phyloP scores from a whole-genome alignment of 805 yeast species.

The Ogataea ganodermae region DNA sequence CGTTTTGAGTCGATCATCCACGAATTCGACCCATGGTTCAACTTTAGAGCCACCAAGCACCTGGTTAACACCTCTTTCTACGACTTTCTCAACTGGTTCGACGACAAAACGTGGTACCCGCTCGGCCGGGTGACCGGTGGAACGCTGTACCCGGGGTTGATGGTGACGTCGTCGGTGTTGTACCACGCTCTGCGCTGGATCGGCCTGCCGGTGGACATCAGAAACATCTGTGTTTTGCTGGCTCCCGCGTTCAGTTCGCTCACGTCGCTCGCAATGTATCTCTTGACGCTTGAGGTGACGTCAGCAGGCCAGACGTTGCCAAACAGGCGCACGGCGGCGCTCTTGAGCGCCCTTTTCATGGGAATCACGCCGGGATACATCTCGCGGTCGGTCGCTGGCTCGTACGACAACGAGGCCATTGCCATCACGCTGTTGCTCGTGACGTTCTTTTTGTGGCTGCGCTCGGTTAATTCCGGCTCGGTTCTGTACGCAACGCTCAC shows the following conservation, averaged over 20 bases:
- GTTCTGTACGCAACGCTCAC: slow-evolving; percentile 80
- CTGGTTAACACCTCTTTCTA: slow-evolving; percentile 80
- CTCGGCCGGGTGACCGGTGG: slow-evolving; percentile 99
- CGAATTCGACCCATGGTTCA: slow-evolving; percentile 97
- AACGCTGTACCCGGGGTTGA: slow-evolving; percentile 94
- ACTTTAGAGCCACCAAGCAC: slow-evolving; percentile 93
- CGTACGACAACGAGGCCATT: slow-evolving; percentile 98
- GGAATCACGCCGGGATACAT: slow-evolving; percentile 99
- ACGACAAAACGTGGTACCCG: slow-evolving; percentile 99
- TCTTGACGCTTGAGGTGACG: slow-evolving; percentile 87
- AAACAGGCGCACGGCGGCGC: slow-evolving; percentile 66
- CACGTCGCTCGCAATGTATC: slow-evolving; percentile 87
- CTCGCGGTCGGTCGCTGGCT: slow-evolving; percentile 97
- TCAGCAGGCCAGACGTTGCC: slow-evolving; percentile 45
- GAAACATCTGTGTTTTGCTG: slow-evolving; percentile 91
- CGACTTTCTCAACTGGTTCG: slow-evolving; percentile 97
- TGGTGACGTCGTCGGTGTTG: slow-evolving; percentile 94
- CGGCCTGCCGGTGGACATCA: slow-evolving; percentile 86
- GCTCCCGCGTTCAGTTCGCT: slow-evolving; percentile 96
- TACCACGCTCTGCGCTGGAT: slow-evolving; percentile 68
- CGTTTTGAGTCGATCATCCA: slow-evolving; percentile 96
- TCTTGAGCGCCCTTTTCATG: slow-evolving; percentile 90
- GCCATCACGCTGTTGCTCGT: slow-evolving; percentile 95
- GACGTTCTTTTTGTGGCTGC: slow-evolving; percentile 94
- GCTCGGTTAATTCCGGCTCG: slow-evolving; percentile 88